Conservation (phyloP, 495 filamentous ascomycete genomes). For the Lophiotrema nucula region DNA sequence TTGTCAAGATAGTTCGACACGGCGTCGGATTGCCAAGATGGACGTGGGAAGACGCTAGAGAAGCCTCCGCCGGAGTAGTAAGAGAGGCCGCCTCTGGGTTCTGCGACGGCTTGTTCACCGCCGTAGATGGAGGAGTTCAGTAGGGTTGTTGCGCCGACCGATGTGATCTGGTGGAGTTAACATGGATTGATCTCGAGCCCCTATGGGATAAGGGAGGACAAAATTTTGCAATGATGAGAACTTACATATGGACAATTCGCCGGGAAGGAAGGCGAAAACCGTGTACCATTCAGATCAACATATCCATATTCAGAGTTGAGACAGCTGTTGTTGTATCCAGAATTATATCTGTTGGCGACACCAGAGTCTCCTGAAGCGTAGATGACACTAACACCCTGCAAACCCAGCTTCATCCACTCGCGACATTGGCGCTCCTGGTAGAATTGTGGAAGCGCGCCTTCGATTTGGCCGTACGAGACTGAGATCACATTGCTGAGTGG, state of each 20-base stretch:
- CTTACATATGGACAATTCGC: conserved; percentile 40
- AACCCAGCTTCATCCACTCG: conserved; percentile 39
- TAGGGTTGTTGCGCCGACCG: conserved; percentile 40
- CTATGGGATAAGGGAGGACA: too few relatives aligned
- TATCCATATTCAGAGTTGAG: conserved; percentile 40
- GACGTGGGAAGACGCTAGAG: conserved; percentile 40
- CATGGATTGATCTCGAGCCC: too few relatives aligned
- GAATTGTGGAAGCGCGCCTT: conserved; percentile 37
- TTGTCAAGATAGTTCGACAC: conserved; percentile 36
- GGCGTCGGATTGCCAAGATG: conserved; percentile 35
- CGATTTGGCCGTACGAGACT: conserved; percentile 42
- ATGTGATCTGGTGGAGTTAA: too few relatives aligned
- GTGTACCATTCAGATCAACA: too few relatives aligned
- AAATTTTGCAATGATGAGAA: too few relatives aligned
- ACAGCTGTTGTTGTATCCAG: conserved; percentile 30
- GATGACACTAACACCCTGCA: conserved; percentile 38
- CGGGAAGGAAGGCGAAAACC: too few relatives aligned
- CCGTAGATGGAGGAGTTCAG: conserved; percentile 12
- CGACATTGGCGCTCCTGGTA: conserved; percentile 41
- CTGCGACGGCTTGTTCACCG: too few relatives aligned
- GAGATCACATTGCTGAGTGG: conserved; percentile 36
- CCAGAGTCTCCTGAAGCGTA: conserved; percentile 40
- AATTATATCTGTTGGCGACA: conserved; percentile 32
- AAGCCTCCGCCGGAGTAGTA: conserved; percentile 37
- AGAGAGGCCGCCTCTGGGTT: conserved; percentile 18